Percentiles rank a stretch among this genome's conserved stretches.
These are phyloP conservation scores for Penicillium sp. DNA, from an alignment of 2,329 filamentous ascomycete species.

Conservation along the genomic window DNA sequence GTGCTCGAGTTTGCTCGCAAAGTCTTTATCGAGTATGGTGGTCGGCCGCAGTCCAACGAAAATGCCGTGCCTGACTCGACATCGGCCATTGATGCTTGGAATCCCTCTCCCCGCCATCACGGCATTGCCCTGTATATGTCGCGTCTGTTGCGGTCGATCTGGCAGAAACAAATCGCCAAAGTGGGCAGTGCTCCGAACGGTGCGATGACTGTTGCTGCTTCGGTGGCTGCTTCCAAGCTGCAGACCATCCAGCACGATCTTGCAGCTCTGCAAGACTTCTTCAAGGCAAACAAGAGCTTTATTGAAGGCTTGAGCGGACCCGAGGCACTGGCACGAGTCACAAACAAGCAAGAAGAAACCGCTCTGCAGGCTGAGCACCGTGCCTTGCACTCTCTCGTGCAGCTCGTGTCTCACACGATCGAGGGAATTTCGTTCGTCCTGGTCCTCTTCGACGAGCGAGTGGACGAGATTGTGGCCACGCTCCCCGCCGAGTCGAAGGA, in stretches of 20 bases:
- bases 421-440: conserved; percentile 96
- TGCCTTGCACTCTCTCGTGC: conserved; percentile 80
- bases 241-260: conserved; percentile 76
- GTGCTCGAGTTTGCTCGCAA: conserved; percentile 82
- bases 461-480: conserved; percentile 79
- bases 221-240: conserved; percentile 67
- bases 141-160: conserved; percentile 82
- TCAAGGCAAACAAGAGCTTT: conserved; percentile 81
- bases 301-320: conserved; percentile 94
- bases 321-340: conserved; percentile 73
- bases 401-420: conserved; percentile 83
- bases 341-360: conserved; percentile 84
- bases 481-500: conserved; percentile 69
- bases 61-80: conserved; percentile 63
- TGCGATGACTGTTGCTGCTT: conserved; percentile 63
- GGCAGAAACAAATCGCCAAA: conserved; percentile 74
- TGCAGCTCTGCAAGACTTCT: conserved; percentile 74
- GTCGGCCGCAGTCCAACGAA: conserved; percentile 79
- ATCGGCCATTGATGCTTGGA: conserved; percentile 75
- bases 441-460: conserved; percentile 89
- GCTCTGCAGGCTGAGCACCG: conserved; percentile 92
- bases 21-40: conserved; percentile 89
- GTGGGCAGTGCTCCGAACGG: conserved; percentile 56
- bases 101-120: conserved; percentile 83
- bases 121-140: conserved; percentile 85